phyloP scores from a whole-genome alignment of 495 filamentous ascomycete genomes.

The Bombardia bombarda region DNA sequence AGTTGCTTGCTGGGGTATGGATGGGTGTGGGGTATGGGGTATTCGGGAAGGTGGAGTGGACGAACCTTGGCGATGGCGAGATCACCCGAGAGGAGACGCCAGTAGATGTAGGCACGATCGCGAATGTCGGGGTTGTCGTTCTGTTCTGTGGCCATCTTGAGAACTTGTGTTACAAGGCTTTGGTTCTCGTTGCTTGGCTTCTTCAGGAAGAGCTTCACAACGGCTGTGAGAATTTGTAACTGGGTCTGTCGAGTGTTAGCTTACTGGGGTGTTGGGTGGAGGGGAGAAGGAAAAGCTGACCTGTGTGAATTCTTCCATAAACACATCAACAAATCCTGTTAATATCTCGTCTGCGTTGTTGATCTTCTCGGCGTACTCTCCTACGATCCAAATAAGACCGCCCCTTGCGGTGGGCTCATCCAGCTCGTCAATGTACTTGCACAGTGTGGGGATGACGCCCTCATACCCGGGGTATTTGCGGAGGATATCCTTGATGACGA shows the following conservation, averaged over 20 bases:
- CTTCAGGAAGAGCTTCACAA: slow-evolving; percentile 96
- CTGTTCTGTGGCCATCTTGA: slow-evolving; percentile 85
- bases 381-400: slow-evolving; percentile 96
- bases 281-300: slow-evolving; percentile 1
- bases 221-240: slow-evolving; percentile 89
- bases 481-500: slow-evolving; percentile 98
- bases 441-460: slow-evolving; percentile 92
- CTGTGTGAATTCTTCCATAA: slow-evolving; percentile 88
- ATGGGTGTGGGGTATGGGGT: too few relatives aligned
- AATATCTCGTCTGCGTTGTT: slow-evolving; percentile 89
- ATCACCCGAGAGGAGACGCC: slow-evolving; percentile 92
- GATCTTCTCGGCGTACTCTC: slow-evolving; percentile 98
- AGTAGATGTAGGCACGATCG: slow-evolving; percentile 96
- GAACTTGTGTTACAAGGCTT: slow-evolving; percentile 82
- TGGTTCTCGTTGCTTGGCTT: slow-evolving; percentile 84
- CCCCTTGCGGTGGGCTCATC: slow-evolving; percentile 91
- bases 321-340: slow-evolving; percentile 89
- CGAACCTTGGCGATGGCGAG: slow-evolving; percentile 73
- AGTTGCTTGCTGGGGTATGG: slow-evolving; percentile 16
- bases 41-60: neutral
- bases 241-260: slow-evolving; percentile 54
- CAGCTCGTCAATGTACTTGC: slow-evolving; percentile 92
- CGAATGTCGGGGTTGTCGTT: slow-evolving; percentile 97
- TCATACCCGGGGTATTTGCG: slow-evolving; percentile 97
- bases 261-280: neutral